Conservation (phyloP, 2,329 filamentous ascomycete genomes). For the Nakataea oryzae region DNA sequence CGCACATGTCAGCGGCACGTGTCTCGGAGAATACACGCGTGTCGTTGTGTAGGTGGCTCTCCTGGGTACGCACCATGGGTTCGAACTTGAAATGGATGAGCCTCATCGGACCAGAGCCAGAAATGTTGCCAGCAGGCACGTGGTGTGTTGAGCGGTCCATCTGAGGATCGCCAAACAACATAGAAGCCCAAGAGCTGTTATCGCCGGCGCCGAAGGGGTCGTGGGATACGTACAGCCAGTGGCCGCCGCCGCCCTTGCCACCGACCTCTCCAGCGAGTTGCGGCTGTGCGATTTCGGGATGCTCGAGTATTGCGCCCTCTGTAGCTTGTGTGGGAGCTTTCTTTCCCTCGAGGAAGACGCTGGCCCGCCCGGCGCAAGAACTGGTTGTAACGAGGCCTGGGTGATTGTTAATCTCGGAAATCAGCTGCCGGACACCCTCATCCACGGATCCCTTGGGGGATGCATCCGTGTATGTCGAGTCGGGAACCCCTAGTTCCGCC, state of each 20-base stretch:
- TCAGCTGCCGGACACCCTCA: constrained; percentile 63
- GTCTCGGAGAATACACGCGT: background rate
- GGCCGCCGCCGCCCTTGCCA: constrained; percentile 75
- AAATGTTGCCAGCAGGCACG: background rate
- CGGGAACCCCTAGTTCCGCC: constrained; percentile 55
- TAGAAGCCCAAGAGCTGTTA: constrained; percentile 10
- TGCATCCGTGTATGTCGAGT: constrained; percentile 65
- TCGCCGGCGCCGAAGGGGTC: constrained; percentile 41
- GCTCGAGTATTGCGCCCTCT: constrained; percentile 9
- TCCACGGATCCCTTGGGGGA: constrained; percentile 88
- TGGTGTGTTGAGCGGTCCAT: background rate
- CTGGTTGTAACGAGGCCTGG: constrained; percentile 82
- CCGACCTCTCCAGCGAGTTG: constrained; percentile 38
- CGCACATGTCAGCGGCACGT: background rate
- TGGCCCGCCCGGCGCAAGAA: constrained; percentile 81
- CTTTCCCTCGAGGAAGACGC: constrained; percentile 76
- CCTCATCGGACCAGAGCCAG: constrained; percentile 10
- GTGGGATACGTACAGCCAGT: constrained; percentile 85
- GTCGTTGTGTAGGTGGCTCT: background rate
- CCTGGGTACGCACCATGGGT: constrained; percentile 70
- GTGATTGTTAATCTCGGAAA: constrained; percentile 65
- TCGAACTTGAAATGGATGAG: constrained; percentile 85
- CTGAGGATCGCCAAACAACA: constrained; percentile 19
- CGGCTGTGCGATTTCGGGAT: constrained; percentile 9
- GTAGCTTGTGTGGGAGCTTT: constrained; percentile 23